A percentile compares a stretch with the other conserved stretches of the same genome.
These are phyloP conservation scores for Boletellus emodensis DNA, from an alignment of 768 basidiomycete genomes.

Conservation along the genomic window DNA sequence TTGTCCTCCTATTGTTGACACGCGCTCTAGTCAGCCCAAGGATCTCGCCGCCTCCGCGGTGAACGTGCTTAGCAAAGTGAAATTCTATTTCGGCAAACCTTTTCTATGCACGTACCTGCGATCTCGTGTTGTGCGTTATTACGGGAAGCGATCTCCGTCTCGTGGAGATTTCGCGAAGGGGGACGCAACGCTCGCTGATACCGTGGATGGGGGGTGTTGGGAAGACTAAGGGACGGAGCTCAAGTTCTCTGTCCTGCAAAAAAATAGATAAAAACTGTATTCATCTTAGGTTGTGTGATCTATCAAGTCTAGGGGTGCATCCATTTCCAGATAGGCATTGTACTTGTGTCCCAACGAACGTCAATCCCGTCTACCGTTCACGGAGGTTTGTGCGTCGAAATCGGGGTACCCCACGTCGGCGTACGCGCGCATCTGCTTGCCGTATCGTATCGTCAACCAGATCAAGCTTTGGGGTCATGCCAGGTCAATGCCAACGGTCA, in stretches of 20 bases:
- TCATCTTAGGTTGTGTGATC: too few relatives aligned
- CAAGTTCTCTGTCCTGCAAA: too few relatives aligned
- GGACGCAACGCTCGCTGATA: too few relatives aligned
- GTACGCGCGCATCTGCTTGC: constrained; percentile 53
- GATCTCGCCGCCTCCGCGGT: constrained; percentile 32
- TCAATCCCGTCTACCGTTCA: neutral
- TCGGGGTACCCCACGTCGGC: constrained; percentile 52
- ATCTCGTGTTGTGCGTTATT: too few relatives aligned
- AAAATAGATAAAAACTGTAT: too few relatives aligned
- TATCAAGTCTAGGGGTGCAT: too few relatives aligned
- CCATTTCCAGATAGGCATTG: too few relatives aligned
- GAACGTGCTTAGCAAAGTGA: constrained; percentile 21
- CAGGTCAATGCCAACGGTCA: neutral
- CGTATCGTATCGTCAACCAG: constrained; percentile 51
- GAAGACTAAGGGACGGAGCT: too few relatives aligned
- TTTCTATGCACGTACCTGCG: too few relatives aligned
- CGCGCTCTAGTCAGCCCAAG: constrained; percentile 28
- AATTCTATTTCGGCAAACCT: neutral
- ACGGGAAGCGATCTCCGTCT: too few relatives aligned
- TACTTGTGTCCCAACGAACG: neutral
- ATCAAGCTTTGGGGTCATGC: constrained; percentile 39
- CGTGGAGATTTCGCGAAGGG: too few relatives aligned
- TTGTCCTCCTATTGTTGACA: neutral
- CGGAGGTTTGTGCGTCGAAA: constrained; percentile 2
- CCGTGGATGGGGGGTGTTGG: too few relatives aligned